Conservation (phyloP, 768 basidiomycete genomes). For the Phaffia australis region DNA sequence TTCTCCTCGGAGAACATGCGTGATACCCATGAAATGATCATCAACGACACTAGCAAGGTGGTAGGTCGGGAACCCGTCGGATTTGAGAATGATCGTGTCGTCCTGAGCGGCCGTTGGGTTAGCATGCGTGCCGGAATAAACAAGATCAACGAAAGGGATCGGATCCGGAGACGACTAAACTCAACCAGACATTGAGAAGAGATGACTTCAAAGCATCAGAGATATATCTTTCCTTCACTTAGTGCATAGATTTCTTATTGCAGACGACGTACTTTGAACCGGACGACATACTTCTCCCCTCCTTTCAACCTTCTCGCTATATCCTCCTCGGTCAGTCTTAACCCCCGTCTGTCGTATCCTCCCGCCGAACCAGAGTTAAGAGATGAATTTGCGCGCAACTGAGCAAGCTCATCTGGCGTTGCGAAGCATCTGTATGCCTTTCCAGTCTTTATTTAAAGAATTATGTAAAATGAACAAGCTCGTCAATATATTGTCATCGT, state of each 20-base stretch:
- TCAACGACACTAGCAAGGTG: conserved; percentile 93
- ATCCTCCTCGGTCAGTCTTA: conserved; percentile 78
- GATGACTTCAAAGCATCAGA: no score
- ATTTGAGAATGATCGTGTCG: conserved; percentile 84
- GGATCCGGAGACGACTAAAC: conserved; percentile 9
- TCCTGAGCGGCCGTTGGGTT: conserved; percentile 42
- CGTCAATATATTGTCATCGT: neutral
- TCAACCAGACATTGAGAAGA: neutral
- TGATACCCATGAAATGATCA: conserved; percentile 90
- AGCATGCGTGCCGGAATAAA: conserved; percentile 17
- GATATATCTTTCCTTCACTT: neutral
- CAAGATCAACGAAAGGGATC: conserved; percentile 11
- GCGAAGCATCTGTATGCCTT: conserved; percentile 96
- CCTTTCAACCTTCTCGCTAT: conserved; percentile 59
- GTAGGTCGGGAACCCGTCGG: conserved; percentile 88
- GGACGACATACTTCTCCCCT: conserved; percentile 68
- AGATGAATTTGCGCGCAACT: conserved; percentile 45
- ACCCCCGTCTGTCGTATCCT: conserved; percentile 79
- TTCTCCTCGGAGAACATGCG: conserved; percentile 90
- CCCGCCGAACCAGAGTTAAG: conserved; percentile 52
- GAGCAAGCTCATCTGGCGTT: conserved; percentile 56
- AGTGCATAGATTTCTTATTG: neutral
- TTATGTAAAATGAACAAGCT: neutral
- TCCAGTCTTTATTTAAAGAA: conserved; percentile 48
- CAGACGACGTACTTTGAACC: conserved; percentile 60